Base-by-base conservation (phyloP, 1,139 yeast genomes). In the Nakaseomyces delphensis region DNA sequence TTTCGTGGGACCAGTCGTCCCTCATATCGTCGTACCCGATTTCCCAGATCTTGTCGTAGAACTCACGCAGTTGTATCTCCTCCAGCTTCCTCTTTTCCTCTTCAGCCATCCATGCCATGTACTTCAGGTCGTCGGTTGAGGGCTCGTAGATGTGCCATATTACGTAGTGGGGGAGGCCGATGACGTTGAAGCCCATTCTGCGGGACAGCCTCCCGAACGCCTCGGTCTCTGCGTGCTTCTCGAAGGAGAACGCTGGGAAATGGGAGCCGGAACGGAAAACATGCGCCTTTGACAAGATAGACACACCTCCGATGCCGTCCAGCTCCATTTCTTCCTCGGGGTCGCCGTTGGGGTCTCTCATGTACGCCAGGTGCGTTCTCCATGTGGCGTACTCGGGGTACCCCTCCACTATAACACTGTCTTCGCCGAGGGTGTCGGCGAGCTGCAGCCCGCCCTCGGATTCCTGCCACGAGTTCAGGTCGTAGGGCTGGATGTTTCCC, bases 51-150 rank as follows among this genome's bases (percentile, higher is more conserved):
- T 77, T 77, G 54, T 82, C 81, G 63, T 83, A 83, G 46, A 80
- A 76, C 58, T 78, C 78, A 54, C 75, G 75, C 46, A 79, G 68
- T 58, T 76, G 74, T 39, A 75, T 77, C 56, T 83, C 86, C 59
- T 77, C 82, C 49, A 74, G 69, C 53, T 76, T 78, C 50, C 93
- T 75, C 45, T 77, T 78, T 62, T 86, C 95, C 63, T 86, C 95
- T 55, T 83, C 76, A 0, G 94, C 95, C 95, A 86, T 83, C 95
- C 95, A 85, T 60, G 83, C 95, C 95, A 86, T 86, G 60, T 86
- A 95, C 65, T 84, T 82, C 65, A 83, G 69, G 66, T 84, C 95
- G 56, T 83, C 95, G 3, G 79, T 72, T 6, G 89, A 80, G 16
- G 94, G 89, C 57, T 84, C 95, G 63, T 81, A 81, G 44, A 81